Evolutionary conservation across 2,329 filamentous ascomycete genomes (phyloP), one percentile per base, ranked within the genome.

Genomic region (Colletotrichum cereale): DNA sequence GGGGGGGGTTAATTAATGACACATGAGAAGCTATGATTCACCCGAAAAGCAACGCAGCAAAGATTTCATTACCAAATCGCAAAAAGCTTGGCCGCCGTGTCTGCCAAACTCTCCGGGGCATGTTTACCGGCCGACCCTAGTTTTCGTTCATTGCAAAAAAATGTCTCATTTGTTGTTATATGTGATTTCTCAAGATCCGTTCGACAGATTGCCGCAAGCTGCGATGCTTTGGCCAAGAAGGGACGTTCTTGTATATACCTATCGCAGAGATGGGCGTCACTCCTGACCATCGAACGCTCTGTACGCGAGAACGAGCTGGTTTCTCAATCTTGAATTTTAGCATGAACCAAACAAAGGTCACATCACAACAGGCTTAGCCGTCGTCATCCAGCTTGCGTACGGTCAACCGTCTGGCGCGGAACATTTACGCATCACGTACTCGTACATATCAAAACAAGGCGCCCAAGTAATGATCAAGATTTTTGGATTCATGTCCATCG

Each of bases 401-500:
- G 36, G 11, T 38, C 10, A 10, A 38, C 2, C 18, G 21, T 21
- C 12, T 36, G 10, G 31, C n/a, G 31, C 3, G 7, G 14, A 34
- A 21, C 38, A 44, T 14, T 14, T 2, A 21, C 6, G 5, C 18
- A 21, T 24, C 16, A 18, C 24, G 11, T 40, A 26, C 14, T 11
- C 8, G 4, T 5, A 58, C 31, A 40, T 29, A 8, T 44, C 10
- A 31, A 16, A 16, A 1, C 21, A 21, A 34, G 7, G 29, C 24
- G 4, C 36, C 34, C 56, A 24, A 16, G n/a, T 62, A 55, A 56
- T 38, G 40, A 71, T 63, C 61, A 62, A 56, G 55, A 29, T 55
- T 69, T 60, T 69, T 64, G 47, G 53, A 68, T 73, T 71, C 73
- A 73, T 74, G 73, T 67, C 71, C 67, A 47, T 75, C 73, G 67